Conservation (phyloP, 345 rosid genomes). For the Moricandia moricandioides region DNA sequence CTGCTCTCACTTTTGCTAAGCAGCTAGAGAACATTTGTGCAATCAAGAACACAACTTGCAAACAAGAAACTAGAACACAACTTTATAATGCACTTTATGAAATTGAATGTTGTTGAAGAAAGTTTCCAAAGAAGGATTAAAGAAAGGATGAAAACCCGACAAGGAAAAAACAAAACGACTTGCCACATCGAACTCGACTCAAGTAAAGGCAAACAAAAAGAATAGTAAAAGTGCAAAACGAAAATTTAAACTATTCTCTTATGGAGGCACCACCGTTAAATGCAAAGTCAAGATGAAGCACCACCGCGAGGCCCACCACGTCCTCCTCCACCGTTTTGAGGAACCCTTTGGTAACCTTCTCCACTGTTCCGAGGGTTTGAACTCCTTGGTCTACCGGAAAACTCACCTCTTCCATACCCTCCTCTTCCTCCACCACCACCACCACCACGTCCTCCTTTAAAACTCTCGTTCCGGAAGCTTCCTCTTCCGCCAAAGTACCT, state of each 20-base stretch:
- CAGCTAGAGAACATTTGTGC: not conserved
- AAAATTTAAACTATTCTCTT: constrained; percentile 21
- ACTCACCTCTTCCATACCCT: constrained; percentile 48
- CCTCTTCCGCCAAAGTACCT: constrained; percentile 52
- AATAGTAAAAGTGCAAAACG: not conserved
- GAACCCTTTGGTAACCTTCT: constrained; percentile 52
- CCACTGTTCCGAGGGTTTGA: constrained; percentile 49
- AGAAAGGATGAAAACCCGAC: constrained; percentile 13
- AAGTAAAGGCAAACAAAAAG: not conserved
- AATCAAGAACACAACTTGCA: constrained; percentile 9
- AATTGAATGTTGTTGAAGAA: too few relatives aligned
- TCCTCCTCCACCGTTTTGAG: constrained; percentile 53
- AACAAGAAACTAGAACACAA: constrained; percentile 2
- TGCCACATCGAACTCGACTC: constrained; percentile 19
- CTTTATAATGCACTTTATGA: constrained; percentile 23
- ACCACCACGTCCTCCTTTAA: constrained; percentile 41
- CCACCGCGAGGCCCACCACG: constrained; percentile 39
- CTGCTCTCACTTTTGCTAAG: not conserved
- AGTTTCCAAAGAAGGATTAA: constrained; percentile 6
- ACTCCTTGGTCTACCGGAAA: constrained; percentile 63
- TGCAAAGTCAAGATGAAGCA: constrained; percentile 35
- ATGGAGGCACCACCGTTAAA: not conserved
- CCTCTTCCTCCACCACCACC: constrained; percentile 53
- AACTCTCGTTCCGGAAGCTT: constrained; percentile 51
- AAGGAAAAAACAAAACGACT: constrained; percentile 17